These are phyloP conservation scores for Diaporthe vexans DNA, from an alignment of 2,329 filamentous ascomycete species.

Conservation along the genomic window DNA sequence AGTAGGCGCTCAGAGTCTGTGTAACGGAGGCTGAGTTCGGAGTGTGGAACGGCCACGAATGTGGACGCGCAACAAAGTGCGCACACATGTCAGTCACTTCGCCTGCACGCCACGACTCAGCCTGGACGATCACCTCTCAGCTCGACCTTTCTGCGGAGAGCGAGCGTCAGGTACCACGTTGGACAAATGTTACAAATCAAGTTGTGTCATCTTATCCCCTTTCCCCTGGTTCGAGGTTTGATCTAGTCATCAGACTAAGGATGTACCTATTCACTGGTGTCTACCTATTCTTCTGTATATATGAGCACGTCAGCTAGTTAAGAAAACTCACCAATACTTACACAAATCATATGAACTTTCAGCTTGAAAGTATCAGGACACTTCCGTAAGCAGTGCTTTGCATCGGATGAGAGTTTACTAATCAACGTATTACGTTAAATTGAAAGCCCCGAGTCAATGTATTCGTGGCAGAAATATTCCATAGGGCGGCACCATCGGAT, in stretches of 20 bases:
- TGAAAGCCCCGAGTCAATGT: no score
- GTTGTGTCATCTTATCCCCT: neutral
- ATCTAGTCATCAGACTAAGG: neutral
- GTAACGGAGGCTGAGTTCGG: conserved; percentile 8
- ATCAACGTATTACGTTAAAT: neutral
- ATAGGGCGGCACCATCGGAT: no score
- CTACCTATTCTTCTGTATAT: conserved; percentile 31
- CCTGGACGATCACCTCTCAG: neutral
- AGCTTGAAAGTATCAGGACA: neutral
- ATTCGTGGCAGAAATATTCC: neutral
- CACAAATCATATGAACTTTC: neutral
- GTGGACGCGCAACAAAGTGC: neutral
- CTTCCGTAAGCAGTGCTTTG: neutral
- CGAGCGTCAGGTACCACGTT: neutral
- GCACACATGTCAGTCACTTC: neutral
- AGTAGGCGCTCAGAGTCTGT: neutral
- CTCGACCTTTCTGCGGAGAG: neutral
- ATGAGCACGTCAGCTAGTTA: conserved; percentile 19
- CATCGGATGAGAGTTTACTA: neutral
- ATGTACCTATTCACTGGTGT: neutral
- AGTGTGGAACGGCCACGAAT: neutral
- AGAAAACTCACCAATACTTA: neutral
- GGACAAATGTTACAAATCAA: neutral
- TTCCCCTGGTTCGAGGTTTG: conserved; percentile 1
- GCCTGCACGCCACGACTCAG: neutral